Conservation (phyloP, 192 early-diverging fungal genomes). For the Oehlia diaphana region DNA sequence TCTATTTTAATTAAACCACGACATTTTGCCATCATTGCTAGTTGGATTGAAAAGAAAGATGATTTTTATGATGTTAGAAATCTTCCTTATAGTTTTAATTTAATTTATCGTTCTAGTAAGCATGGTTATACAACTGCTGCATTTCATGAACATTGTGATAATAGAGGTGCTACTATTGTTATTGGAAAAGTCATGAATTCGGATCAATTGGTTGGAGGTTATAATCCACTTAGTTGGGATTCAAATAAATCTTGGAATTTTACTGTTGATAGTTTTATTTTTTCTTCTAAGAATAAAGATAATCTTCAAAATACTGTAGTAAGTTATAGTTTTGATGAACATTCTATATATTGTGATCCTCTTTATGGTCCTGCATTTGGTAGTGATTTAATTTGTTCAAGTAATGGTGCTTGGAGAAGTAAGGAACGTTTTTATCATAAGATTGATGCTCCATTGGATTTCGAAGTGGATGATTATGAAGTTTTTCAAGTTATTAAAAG, state of each 20-base stretch:
- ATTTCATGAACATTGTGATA: not conserved
- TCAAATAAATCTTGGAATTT: not conserved
- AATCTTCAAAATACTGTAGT: too few relatives aligned
- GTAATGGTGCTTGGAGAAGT: too few relatives aligned
- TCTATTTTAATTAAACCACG: not conserved
- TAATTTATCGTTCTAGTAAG: conserved; percentile 14
- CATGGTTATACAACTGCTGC: not conserved
- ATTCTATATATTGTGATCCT: too few relatives aligned
- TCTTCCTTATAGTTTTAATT: not conserved
- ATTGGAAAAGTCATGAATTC: not conserved
- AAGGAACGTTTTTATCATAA: too few relatives aligned
- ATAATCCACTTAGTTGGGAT: not conserved
- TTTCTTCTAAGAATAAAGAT: too few relatives aligned
- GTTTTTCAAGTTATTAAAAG: too few relatives aligned
- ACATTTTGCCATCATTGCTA: not conserved
- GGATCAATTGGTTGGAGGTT: not conserved
- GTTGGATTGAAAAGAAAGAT: not conserved
- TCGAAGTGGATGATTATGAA: too few relatives aligned
- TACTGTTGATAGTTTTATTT: too few relatives aligned
- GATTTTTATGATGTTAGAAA: not conserved
- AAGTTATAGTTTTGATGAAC: too few relatives aligned
- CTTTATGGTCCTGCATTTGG: too few relatives aligned
- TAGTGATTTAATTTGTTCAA: too few relatives aligned
- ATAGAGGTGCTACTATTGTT: not conserved
- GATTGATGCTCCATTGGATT: too few relatives aligned